Base-by-base conservation (phyloP, 2,329 filamentous ascomycete genomes). In the Colletotrichum scovillei region DNA sequence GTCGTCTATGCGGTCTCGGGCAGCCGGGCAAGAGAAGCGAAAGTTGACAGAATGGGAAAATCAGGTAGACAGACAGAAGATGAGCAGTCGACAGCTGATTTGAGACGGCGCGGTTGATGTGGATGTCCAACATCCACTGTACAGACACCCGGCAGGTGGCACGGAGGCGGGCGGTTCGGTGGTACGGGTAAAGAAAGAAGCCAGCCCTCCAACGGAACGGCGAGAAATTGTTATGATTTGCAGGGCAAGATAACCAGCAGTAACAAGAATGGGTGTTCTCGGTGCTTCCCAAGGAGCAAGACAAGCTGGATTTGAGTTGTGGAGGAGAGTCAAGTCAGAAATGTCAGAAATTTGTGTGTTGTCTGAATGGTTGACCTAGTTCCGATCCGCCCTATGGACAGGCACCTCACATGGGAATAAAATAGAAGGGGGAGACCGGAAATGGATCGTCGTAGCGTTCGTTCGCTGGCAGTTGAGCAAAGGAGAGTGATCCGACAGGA, bases 321-420 rank as follows among this genome's bases (percentile, higher is more conserved):
- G 14, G 26, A 32, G 14, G 67, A 62, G 46, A 22, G 58, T 32
- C 52, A 63, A 46, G 57, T 55, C 42, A 56, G 49, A 62, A 30
- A 28, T 56, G 67, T 24, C 32, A 52, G 62, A 52, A 58, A 19
- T 22, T n/a, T 35, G 22, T 63, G 49, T 70, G 56, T 66, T 56
- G 56, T 62, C 19, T 73, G 71, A 65, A 66, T 73, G 56, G 67
- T 38, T 71, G 60, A 35, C 58, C 24, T 42, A 68, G 32, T 52
- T 9, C 57, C 14, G 56, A 11, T 52, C 71, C 22, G 68, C 67
- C 60, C 42, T 74, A 68, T 42, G 62, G 53, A 74, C 30, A 72
- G 72, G 69, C 57, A 74, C 69, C 46, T 68, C 63, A 59, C 63
- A 74, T 63, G 68, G 58, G 11, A 46, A 55, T 28, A 32, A 42